These are phyloP conservation scores for Jasminum sambac DNA, from an alignment of 257 asterid species.

Conservation along the genomic window DNA sequence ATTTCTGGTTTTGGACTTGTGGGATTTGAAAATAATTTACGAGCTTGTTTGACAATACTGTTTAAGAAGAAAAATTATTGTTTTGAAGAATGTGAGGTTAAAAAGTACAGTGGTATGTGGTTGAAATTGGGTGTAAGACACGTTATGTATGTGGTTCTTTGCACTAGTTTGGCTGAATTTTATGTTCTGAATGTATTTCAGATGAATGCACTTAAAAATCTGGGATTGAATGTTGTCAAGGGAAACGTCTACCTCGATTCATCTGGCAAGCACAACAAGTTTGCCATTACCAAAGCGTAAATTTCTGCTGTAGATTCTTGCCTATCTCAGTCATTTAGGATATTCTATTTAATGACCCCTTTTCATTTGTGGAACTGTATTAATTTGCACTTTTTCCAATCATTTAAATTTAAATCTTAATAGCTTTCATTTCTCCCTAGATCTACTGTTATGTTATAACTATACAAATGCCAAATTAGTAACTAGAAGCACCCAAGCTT, in stretches of 20 bases:
- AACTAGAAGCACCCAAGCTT: neutral
- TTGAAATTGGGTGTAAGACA: too few relatives aligned
- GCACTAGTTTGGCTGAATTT: neutral
- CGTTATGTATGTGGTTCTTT: neutral
- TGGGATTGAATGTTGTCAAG: conserved; percentile 91
- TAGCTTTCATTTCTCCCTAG: neutral
- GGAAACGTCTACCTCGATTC: conserved; percentile 91
- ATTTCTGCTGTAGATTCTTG: conserved; percentile 27
- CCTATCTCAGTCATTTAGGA: conserved; percentile 10
- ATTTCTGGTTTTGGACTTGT: neutral
- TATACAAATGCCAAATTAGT: neutral
- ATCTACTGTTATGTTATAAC: neutral
- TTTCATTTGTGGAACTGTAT: conserved; percentile 1
- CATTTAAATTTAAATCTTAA: neutral
- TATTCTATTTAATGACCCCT: conserved; percentile 9
- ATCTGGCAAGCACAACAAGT: conserved; percentile 93
- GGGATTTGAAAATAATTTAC: neutral
- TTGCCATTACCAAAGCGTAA: conserved; percentile 85
- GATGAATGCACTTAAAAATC: conserved; percentile 85
- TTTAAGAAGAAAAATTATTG: too few relatives aligned
- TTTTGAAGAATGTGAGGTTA: too few relatives aligned
- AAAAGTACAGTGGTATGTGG: too few relatives aligned
- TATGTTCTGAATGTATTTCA: conserved; percentile 35
- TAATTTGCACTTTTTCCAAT: neutral
- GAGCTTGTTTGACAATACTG: neutral